Evolutionary conservation across 805 yeast genomes (phyloP), one percentile per base, ranked within the genome.

Genomic region (Candida boidinii): DNA sequence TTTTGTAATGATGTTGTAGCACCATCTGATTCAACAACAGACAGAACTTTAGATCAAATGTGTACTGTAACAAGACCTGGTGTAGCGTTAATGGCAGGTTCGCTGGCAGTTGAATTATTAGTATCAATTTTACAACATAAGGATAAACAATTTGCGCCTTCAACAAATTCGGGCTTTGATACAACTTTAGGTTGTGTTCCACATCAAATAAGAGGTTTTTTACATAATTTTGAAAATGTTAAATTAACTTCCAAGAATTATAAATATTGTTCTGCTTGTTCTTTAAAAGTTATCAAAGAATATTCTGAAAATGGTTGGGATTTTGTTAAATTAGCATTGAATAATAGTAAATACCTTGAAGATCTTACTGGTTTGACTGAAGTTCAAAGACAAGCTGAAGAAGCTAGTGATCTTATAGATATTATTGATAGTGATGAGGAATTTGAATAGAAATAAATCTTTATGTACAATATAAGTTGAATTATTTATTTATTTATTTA

Each of bases 51-150:
- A 36, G 99, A 92, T 57, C 97, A 92, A 56, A 92, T 92, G 96
- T 92, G 99, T 51, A 92, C 99, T 0, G 98, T 92, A 1, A 92
- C 98, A 0, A 66, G 98, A 26, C 97, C 99, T 0, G 98, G 99
- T 1, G 88, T 82, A 1, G 95, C 99, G 0, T 60, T 82, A 46
- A 60, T 86, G 57, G 96, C 97, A 0, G 73, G 95, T 0, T 75
- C 96, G 0, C 60, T 79, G 23, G 94, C 94, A 0, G 94, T 84
- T 1, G 98, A 92, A 52, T 57, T 92, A 5, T 49, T 86, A 39
- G 82, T 83, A 0, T 73, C 92, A 1, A 39, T 84, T 0, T 46
- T 85, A 25, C 96, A 90, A 52, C 80, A 79, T 43, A 75, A 75
- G 0, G 51, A 57, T 5, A 62, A 63, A 15, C 70, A 70, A 17